These are phyloP conservation scores for Chiua sp. DNA, from an alignment of 1,284 basidiomycete genomes.

Conservation along the genomic window DNA sequence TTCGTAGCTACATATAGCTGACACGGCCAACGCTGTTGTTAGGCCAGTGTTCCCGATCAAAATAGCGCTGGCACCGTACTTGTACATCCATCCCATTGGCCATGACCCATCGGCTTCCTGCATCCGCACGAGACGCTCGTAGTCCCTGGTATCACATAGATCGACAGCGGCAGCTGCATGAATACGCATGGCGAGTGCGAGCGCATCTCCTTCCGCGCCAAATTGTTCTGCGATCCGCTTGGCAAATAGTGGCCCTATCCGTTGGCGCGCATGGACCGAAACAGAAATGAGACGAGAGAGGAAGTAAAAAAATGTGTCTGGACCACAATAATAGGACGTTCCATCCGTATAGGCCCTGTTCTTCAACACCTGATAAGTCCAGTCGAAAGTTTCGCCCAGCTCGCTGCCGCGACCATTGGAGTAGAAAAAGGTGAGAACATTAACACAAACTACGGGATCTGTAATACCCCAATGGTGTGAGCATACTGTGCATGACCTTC, in stretches of 20 bases:
- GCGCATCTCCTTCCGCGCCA: slow-evolving; percentile 23
- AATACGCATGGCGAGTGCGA: slow-evolving; percentile 29
- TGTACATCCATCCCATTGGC: slow-evolving; percentile 25
- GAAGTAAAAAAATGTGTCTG: slow-evolving; percentile 28
- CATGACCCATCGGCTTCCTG: slow-evolving; percentile 28
- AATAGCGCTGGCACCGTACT: neutral
- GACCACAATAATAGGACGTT: slow-evolving; percentile 23
- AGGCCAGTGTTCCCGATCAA: slow-evolving; percentile 24
- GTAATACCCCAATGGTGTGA: neutral
- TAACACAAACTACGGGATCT: slow-evolving; percentile 27
- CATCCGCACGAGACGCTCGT: slow-evolving; percentile 22
- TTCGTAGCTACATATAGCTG: slow-evolving; percentile 19
- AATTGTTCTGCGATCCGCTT: slow-evolving; percentile 24
- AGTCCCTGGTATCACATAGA: slow-evolving; percentile 19
- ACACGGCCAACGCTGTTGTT: slow-evolving; percentile 27
- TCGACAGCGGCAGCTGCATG: slow-evolving; percentile 19
- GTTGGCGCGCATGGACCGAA: slow-evolving; percentile 22
- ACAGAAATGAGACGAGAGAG: slow-evolving; percentile 24
- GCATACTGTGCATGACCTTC: slow-evolving; percentile 3
- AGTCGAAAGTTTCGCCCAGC: slow-evolving; percentile 26
- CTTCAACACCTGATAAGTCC: slow-evolving; percentile 26
- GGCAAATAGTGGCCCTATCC: slow-evolving; percentile 19
- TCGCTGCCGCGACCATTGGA: slow-evolving; percentile 25
- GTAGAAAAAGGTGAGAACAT: slow-evolving; percentile 29
- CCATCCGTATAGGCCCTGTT: slow-evolving; percentile 28